Percentiles rank a stretch among this genome's conserved stretches.
Conservation (phyloP, 305 asterid species). For the Rubia tinctorum region DNA sequence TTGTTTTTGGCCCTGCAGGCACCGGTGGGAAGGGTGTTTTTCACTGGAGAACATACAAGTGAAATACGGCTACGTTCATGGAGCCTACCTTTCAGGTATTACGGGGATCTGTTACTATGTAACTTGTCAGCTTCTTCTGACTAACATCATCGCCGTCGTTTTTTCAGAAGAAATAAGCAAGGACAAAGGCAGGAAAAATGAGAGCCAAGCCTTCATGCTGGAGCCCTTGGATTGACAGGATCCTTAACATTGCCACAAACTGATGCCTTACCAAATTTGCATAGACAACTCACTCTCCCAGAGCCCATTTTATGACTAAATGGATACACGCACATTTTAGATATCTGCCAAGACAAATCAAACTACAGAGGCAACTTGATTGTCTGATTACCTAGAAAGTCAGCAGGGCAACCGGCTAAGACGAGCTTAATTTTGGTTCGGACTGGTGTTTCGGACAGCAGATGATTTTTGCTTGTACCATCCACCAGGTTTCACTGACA, state of each 20-base stretch:
- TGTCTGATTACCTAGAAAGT: not conserved
- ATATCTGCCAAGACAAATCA: not conserved
- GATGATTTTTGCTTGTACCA: not conserved
- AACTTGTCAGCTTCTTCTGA: not conserved
- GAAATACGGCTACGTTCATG: conserved; percentile 87
- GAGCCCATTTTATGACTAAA: conserved; percentile 55
- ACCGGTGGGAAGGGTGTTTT: conserved; percentile 77
- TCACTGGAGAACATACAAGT: conserved; percentile 94
- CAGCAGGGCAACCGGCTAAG: not conserved
- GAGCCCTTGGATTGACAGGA: conserved; percentile 59
- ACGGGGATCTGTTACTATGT: not conserved
- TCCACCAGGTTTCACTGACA: not conserved
- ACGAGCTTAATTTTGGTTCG: not conserved
- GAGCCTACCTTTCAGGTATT: conserved; percentile 85
- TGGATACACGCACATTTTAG: not conserved
- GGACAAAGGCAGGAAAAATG: conserved; percentile 31
- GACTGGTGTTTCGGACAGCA: not conserved
- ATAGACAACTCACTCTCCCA: conserved; percentile 50
- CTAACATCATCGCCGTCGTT: not conserved
- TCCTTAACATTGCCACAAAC: conserved; percentile 47
- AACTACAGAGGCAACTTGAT: no score
- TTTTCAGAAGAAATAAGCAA: conserved; percentile 34
- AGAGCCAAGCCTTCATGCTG: conserved; percentile 42
- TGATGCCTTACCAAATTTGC: conserved; percentile 56
- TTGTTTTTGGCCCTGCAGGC: conserved; percentile 42